Evolutionary conservation across 2,329 filamentous ascomycete genomes (phyloP).

Genomic region (Fusarium annulatum): DNA sequence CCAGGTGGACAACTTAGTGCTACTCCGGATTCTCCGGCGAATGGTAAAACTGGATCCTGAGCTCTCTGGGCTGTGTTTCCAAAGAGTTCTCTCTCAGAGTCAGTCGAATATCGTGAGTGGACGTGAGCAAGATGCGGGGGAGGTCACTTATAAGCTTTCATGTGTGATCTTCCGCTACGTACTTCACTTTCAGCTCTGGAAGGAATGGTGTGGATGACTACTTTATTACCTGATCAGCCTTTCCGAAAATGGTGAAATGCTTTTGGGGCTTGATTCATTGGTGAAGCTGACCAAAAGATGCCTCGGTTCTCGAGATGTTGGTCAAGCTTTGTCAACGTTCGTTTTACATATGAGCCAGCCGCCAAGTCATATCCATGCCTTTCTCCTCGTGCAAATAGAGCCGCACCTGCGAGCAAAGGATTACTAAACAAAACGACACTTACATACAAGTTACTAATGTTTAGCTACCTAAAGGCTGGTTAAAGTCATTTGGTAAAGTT

Average conservation of each 20-base stretch:
- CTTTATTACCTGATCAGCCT: constrained; percentile 16
- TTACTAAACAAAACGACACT: not conserved
- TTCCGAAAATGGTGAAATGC: constrained; percentile 12
- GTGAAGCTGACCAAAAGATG: constrained; percentile 5
- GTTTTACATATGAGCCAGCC: not conserved
- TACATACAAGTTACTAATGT: not conserved
- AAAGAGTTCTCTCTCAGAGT: not conserved
- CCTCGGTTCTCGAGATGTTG: not conserved
- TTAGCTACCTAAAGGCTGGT: not conserved
- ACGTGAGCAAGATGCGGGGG: constrained; percentile 22
- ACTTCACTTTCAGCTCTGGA: constrained; percentile 4
- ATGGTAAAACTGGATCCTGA: constrained; percentile 7
- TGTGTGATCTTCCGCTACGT: constrained; percentile 15
- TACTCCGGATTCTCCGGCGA: constrained; percentile 8
- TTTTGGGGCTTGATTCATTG: not conserved
- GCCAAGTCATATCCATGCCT: not conserved
- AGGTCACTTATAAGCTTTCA: constrained; percentile 34
- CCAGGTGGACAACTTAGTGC: not conserved
- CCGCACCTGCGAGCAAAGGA: no score
- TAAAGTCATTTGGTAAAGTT: not conserved
- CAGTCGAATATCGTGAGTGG: not conserved
- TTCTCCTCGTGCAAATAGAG: not conserved
- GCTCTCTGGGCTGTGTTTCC: not conserved
- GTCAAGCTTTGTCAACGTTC: not conserved
- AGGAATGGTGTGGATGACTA: constrained; percentile 28